Evolutionary conservation across 805 yeast species (phyloP).

Genomic region (Yarrowia yakushimensis): DNA sequence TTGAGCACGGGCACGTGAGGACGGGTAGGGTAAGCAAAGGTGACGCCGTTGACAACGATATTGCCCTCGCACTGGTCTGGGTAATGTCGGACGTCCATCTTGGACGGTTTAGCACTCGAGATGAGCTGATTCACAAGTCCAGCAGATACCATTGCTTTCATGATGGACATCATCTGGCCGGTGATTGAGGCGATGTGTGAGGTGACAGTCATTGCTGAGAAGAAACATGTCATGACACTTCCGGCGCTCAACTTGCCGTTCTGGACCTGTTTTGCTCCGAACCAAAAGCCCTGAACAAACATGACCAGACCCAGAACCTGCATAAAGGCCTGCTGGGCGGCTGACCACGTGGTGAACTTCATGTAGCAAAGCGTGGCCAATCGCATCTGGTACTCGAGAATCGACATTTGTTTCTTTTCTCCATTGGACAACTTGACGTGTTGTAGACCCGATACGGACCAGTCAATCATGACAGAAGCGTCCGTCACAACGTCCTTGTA

Average conservation of each 20-base stretch:
- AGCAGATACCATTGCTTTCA: slow-evolving; percentile 71
- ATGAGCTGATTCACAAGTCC: neutral
- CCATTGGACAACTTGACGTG: slow-evolving; percentile 63
- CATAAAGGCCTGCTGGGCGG: slow-evolving; percentile 55
- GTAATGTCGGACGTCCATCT: neutral
- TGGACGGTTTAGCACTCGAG: neutral
- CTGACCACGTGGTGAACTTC: slow-evolving; percentile 45
- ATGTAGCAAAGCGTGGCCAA: slow-evolving; percentile 44
- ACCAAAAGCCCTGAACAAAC: slow-evolving; percentile 93
- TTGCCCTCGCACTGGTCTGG: neutral
- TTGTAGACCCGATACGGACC: slow-evolving; percentile 61
- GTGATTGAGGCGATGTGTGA: slow-evolving; percentile 54
- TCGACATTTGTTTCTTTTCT: slow-evolving; percentile 48
- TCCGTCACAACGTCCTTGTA: slow-evolving; percentile 58
- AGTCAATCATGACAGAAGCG: slow-evolving; percentile 61
- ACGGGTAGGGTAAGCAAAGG: slow-evolving; percentile 63
- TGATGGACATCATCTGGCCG: slow-evolving; percentile 56
- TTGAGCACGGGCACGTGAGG: slow-evolving; percentile 46
- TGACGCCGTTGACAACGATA: slow-evolving; percentile 27
- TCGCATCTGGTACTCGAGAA: slow-evolving; percentile 40
- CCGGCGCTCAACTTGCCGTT: slow-evolving; percentile 52
- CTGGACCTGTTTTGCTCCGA: slow-evolving; percentile 67
- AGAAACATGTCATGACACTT: slow-evolving; percentile 75
- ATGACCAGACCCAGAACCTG: slow-evolving; percentile 60
- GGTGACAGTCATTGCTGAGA: slow-evolving; percentile 74